Conservation (phyloP, 164 flowering plant species). For the Akebia trifoliata region DNA sequence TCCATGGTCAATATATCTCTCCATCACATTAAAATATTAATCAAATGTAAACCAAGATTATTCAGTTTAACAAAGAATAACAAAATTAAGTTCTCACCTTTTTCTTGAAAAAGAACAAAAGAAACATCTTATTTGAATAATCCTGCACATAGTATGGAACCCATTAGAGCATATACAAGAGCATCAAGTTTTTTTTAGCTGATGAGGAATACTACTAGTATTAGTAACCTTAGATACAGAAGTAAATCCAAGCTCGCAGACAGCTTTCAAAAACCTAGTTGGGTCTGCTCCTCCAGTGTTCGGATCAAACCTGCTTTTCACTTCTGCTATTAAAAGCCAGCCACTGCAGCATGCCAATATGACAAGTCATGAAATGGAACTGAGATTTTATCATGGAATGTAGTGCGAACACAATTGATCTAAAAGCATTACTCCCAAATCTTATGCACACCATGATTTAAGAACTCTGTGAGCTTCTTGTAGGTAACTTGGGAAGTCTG, state of each 20-base stretch:
- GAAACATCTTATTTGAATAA: slow-evolving; percentile 91
- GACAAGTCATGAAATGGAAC: slow-evolving; percentile 3
- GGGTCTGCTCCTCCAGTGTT: slow-evolving; percentile 89
- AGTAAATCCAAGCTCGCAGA: slow-evolving; percentile 68
- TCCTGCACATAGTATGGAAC: slow-evolving; percentile 49
- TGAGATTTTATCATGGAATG: background rate
- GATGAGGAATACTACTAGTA: background rate
- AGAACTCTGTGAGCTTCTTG: slow-evolving; percentile 86
- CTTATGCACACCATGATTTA: slow-evolving; percentile 47
- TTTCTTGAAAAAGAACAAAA: slow-evolving; percentile 69
- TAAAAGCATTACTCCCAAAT: slow-evolving; percentile 1
- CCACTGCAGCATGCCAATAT: slow-evolving; percentile 50
- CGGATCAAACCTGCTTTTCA: slow-evolving; percentile 90
- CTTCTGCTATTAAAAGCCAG: slow-evolving; percentile 95
- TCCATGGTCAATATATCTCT: too few species aligned
- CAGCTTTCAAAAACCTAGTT: slow-evolving; percentile 49
- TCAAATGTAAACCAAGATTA: too few species aligned
- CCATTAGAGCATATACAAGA: slow-evolving; percentile 8
- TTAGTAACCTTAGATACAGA: slow-evolving; percentile 39
- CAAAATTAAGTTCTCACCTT: slow-evolving; percentile 34
- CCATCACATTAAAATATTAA: too few species aligned
- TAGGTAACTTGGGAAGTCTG: slow-evolving; percentile 57
- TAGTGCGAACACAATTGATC: background rate
- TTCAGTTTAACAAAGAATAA: background rate
- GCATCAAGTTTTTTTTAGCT: background rate